These are phyloP conservation scores for Debaryomycetaceae sp. DNA, from an alignment of 1,139 yeast species.

Conservation along the genomic window DNA sequence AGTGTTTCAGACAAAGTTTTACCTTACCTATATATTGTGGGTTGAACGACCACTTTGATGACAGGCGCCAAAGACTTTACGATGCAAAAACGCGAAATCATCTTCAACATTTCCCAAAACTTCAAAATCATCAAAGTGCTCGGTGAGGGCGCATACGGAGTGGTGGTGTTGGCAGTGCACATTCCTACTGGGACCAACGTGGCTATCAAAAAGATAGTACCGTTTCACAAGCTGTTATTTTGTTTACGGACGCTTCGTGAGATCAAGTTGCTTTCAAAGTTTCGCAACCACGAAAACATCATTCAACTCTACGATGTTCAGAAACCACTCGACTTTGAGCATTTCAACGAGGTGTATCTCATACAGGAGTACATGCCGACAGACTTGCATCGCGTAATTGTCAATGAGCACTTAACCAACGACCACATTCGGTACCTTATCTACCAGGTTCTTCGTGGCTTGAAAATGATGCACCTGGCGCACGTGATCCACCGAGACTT, in stretches of 20 bases:
- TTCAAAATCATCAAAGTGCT: slow-evolving; percentile 41
- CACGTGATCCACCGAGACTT: slow-evolving; percentile 38
- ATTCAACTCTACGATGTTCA: slow-evolving; percentile 36
- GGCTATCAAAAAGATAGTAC: slow-evolving; percentile 41
- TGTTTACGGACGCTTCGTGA: slow-evolving; percentile 42
- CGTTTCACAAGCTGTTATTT: slow-evolving; percentile 33
- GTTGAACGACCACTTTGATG: no score
- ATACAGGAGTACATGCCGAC: slow-evolving; percentile 73
- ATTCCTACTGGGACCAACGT: slow-evolving; percentile 34
- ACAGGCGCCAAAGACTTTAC: no score
- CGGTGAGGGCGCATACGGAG: slow-evolving; percentile 46
- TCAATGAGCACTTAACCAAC: slow-evolving; percentile 49
- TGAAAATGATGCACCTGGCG: slow-evolving; percentile 62
- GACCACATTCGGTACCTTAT: slow-evolving; percentile 67
- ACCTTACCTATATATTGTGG: no score
- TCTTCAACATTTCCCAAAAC: slow-evolving; percentile 28
- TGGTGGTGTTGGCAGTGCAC: slow-evolving; percentile 39
- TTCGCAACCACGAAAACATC: slow-evolving; percentile 39
- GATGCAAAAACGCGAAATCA: slow-evolving; percentile 15
- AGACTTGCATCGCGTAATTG: slow-evolving; percentile 57
- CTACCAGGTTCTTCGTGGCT: slow-evolving; percentile 60
- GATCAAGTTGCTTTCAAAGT: slow-evolving; percentile 30
- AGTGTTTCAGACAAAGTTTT: no score
- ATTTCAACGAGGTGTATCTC: slow-evolving; percentile 62
- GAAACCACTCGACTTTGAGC: slow-evolving; percentile 27